Conservation (phyloP, 2,329 filamentous ascomycete species). For the Xylariaceae sp. region DNA sequence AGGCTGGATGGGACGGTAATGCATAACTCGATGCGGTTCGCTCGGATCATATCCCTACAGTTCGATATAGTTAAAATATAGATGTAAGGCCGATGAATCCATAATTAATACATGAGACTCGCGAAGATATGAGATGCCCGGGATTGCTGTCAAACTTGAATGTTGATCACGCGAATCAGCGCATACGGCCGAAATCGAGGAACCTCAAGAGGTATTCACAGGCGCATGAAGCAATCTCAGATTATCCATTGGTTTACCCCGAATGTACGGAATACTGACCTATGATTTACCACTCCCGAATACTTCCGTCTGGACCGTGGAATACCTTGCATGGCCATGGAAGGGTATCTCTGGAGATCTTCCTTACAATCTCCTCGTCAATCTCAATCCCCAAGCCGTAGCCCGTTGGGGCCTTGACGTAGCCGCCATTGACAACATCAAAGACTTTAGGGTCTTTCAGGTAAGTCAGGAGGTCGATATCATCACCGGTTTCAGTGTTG, state of each 20-base stretch:
- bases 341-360: conserved; percentile 52
- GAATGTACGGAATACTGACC: no score
- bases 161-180: no score
- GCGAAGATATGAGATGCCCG: not conserved
- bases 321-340: conserved; percentile 66
- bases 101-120: not conserved
- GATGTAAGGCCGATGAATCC: not conserved
- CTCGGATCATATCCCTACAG: not conserved
- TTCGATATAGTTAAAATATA: not conserved
- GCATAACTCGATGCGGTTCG: not conserved
- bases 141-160: no score
- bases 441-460: conserved; percentile 61
- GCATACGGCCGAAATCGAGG: no score
- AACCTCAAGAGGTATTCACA: no score
- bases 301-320: conserved; percentile 42
- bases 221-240: no score
- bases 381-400: conserved; percentile 66
- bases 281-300: conserved; percentile 20
- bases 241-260: no score
- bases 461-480: conserved; percentile 59
- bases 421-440: conserved; percentile 58
- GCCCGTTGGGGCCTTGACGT: conserved; percentile 55
- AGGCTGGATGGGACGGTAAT: conserved; percentile 83
- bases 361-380: conserved; percentile 64
- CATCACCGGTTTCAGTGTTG: conserved; percentile 55